Evolutionary conservation across 208 protist genomes (phyloP), one percentile per base, ranked within the genome.

Genomic region (Trypanosoma boissoni): DNA sequence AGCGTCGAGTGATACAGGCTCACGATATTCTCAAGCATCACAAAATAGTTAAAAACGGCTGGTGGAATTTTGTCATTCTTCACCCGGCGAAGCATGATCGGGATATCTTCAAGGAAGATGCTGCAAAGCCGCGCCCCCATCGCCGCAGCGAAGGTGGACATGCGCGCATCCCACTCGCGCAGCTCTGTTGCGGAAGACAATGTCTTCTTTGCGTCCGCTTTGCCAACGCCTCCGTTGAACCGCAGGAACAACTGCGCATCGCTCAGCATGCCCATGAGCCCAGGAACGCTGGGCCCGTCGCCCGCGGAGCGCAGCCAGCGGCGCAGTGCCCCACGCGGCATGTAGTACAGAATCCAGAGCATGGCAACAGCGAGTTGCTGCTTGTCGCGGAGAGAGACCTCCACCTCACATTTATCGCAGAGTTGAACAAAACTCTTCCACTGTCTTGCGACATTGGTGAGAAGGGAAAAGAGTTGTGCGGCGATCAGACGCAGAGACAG

Each of bases 321-420:
- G 18, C 24, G 48, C 14, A 91, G 69, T 14, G 58, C 51, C 16
- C 31, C 37, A 16, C 71, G 67, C 0, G 85, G 80, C 1, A 76
- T 77, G 69, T 95, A 92, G 59, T 83, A 92, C 23, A 88, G 49
- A 61, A 95, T 87, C 85, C 88, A 95, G 34, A 91, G 32, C 23
- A 76, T 58, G n/a, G 64, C 62, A 34, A 89, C 78, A 5, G 58
- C 64, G n/a, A 91, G 68, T 41, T 78, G 77, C 9, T 83, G 80
- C 63, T 83, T 80, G 36, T 92, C 85, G n/a, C 46, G 52, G 42
- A 77, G 23, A 28, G 74, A 66, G 20, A 75, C 48, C 12, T 58
- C 59, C 2, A 60, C 14, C 1, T 77, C 64, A 2, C 58, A 54
- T 63, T 88, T 85, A 36, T 91, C 78, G 48, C 64, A 78, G 9